These are phyloP conservation scores for Hyphopichia khmerensis DNA, from an alignment of 1,139 yeast genomes.

Conservation along the genomic window DNA sequence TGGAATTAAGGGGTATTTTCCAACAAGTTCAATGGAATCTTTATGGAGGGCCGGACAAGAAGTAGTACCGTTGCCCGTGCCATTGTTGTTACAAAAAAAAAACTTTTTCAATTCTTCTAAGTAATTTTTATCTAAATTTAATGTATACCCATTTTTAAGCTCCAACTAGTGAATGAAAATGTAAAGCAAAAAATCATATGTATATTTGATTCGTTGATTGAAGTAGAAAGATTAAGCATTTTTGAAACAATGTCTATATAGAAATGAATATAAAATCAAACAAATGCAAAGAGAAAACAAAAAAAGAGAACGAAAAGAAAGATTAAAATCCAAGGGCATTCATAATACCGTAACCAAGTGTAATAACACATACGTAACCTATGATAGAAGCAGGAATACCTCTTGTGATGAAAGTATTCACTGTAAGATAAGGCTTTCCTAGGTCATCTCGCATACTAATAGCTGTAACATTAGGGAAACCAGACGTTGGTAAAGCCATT, in stretches of 20 bases:
- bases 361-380: constrained; percentile 64
- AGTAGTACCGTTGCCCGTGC: neutral
- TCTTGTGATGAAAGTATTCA: constrained; percentile 75
- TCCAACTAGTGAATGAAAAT: no score
- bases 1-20: constrained; percentile 35
- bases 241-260: no score
- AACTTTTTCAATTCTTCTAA: neutral
- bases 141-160: neutral
- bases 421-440: constrained; percentile 83
- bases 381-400: constrained; percentile 86
- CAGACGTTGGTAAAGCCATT: constrained; percentile 95
- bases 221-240: neutral
- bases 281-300: no score
- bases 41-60: constrained; percentile 23
- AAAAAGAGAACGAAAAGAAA: no score
- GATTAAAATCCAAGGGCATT: constrained; percentile 46
- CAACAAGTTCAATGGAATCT: constrained; percentile 32
- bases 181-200: neutral
- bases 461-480: constrained; percentile 96
- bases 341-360: constrained; percentile 82
- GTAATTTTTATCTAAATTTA: no score
- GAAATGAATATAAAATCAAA: neutral
- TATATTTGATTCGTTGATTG: no score
- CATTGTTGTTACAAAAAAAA: neutral
- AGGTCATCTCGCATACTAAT: constrained; percentile 88